Evolutionary conservation across 2,329 filamentous ascomycete species (phyloP).

Genomic region (Hawksworthiomyces lignivorus): DNA sequence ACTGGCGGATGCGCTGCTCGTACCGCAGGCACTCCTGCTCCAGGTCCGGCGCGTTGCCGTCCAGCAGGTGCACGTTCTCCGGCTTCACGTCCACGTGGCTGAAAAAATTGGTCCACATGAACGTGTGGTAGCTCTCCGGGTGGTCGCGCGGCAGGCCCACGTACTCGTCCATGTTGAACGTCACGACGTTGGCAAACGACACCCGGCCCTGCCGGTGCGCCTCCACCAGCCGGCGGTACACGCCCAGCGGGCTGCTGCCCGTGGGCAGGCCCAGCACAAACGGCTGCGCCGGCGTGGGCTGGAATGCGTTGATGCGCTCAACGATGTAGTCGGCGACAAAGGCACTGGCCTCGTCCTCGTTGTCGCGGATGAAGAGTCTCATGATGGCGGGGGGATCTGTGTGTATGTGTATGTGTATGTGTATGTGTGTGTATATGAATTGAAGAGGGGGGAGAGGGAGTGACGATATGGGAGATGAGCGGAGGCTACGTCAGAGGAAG

Average conservation of each 20-base stretch:
- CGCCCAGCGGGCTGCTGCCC: slow-evolving; percentile 60
- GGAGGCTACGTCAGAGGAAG: not conserved
- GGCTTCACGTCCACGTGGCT: slow-evolving; percentile 64
- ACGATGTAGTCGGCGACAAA: slow-evolving; percentile 70
- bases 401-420: too few relatives aligned
- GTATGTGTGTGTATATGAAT: not conserved
- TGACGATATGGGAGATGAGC: not conserved
- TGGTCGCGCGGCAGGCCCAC: slow-evolving; percentile 66
- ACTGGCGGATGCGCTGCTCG: slow-evolving; percentile 60
- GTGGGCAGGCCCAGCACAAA: slow-evolving; percentile 70
- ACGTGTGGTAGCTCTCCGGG: slow-evolving; percentile 71
- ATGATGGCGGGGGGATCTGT: too few relatives aligned
- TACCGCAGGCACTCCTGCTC: slow-evolving; percentile 65
- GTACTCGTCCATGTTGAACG: slow-evolving; percentile 66
- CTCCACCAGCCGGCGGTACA: slow-evolving; percentile 61
- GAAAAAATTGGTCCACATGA: slow-evolving; percentile 80
- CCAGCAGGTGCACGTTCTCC: slow-evolving; percentile 62
- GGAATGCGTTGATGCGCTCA: slow-evolving; percentile 61
- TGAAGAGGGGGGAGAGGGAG: not conserved
- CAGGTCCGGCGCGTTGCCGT: slow-evolving; percentile 63
- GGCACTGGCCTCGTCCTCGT: slow-evolving; percentile 52
- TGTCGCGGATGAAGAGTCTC: slow-evolving; percentile 66
- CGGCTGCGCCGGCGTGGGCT: slow-evolving; percentile 53
- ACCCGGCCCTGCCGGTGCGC: slow-evolving; percentile 49
- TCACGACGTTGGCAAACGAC: slow-evolving; percentile 58